Conservation (phyloP, 1,139 yeast genomes). For the Pneumocystis carinii region DNA sequence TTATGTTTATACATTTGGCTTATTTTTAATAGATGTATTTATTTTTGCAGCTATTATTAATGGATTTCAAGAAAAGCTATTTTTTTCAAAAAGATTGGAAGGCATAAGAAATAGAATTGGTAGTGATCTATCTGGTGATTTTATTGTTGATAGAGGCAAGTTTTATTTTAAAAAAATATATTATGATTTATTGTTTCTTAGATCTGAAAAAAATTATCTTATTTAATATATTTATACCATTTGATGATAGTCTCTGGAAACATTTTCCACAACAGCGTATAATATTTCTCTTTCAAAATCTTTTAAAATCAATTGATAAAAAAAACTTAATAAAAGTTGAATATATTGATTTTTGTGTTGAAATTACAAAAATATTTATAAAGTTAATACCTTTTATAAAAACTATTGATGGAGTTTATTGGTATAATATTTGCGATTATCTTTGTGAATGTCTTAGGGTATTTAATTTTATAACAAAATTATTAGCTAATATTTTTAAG, state of each 20-base stretch:
- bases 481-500: conserved; percentile 4
- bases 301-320: conserved; percentile 10
- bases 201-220: conserved; percentile 32
- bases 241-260: conserved; percentile 19
- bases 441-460: conserved; percentile 13
- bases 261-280: conserved; percentile 43
- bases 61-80: neutral
- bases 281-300: conserved; percentile 14
- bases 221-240: conserved; percentile 35
- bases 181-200: neutral
- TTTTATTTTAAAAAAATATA: neutral
- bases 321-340: conserved; percentile 7
- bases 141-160: conserved; percentile 29
- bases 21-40: neutral
- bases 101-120: conserved; percentile 47
- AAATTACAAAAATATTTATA: conserved; percentile 35
- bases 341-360: conserved; percentile 39
- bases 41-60: conserved; percentile 2
- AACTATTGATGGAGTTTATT: conserved; percentile 17
- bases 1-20: neutral
- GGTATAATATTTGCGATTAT: conserved; percentile 17
- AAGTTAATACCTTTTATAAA: conserved; percentile 27
- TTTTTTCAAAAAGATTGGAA: conserved; percentile 19
- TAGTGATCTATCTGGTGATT: conserved; percentile 40
- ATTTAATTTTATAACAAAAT: neutral